Conservation (phyloP, 2,329 filamentous ascomycete genomes). For the Colletotrichum filicis region DNA sequence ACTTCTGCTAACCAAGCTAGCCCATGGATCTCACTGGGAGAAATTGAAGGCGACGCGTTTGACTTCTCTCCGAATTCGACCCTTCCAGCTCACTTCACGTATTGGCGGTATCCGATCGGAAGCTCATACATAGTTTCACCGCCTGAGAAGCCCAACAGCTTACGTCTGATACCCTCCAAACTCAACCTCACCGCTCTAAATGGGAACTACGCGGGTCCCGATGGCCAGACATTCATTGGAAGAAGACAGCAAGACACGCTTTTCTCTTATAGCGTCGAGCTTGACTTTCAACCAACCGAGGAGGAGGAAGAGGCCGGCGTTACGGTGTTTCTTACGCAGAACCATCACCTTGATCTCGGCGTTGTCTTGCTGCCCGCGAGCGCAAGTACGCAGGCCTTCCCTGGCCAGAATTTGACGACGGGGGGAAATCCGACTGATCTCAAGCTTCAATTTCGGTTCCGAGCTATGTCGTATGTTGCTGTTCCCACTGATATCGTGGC, state of each 20-base stretch:
- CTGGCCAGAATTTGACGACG: background rate
- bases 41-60: slow-evolving; percentile 52
- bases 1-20: background rate
- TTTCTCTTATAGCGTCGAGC: slow-evolving; percentile 60
- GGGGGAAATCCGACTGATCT: slow-evolving; percentile 33
- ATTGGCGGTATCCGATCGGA: slow-evolving; percentile 64
- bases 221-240: slow-evolving; percentile 57
- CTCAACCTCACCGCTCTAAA: slow-evolving; percentile 66
- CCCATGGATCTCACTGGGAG: slow-evolving; percentile 42
- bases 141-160: slow-evolving; percentile 50
- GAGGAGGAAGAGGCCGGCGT: slow-evolving; percentile 62
- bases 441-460: slow-evolving; percentile 56
- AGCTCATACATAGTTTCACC: slow-evolving; percentile 58
- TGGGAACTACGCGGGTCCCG: slow-evolving; percentile 49
- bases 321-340: slow-evolving; percentile 63
- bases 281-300: slow-evolving; percentile 52
- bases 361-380: slow-evolving; percentile 40
- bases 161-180: slow-evolving; percentile 59
- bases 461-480: slow-evolving; percentile 52
- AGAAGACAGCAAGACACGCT: slow-evolving; percentile 65
- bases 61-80: slow-evolving; percentile 55
- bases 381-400: slow-evolving; percentile 5
- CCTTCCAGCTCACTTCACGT: slow-evolving; percentile 64
- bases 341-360: slow-evolving; percentile 62
- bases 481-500: slow-evolving; percentile 49